Conservation (phyloP, 805 yeast species). For the Komagataella phaffii region DNA sequence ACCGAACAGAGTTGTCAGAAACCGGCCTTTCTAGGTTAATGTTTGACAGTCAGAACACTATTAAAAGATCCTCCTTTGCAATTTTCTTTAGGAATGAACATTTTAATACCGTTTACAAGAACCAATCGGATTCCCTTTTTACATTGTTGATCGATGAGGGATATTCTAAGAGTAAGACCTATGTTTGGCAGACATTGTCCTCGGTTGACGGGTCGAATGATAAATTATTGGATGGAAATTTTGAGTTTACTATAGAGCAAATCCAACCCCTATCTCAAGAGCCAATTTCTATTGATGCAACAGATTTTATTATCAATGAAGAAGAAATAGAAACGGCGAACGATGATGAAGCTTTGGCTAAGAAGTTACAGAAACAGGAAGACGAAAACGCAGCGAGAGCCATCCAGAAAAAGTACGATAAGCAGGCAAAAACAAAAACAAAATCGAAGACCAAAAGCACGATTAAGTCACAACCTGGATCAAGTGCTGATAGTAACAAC, state of each 20-base stretch:
- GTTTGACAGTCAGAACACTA: slow-evolving; percentile 14
- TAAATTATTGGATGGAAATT: slow-evolving; percentile 52
- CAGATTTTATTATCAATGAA: slow-evolving; percentile 8
- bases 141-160: slow-evolving; percentile 67
- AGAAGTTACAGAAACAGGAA: slow-evolving; percentile 18
- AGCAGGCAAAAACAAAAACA: slow-evolving; percentile 5
- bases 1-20: slow-evolving; percentile 66
- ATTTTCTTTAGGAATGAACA: slow-evolving; percentile 87
- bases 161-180: slow-evolving; percentile 26
- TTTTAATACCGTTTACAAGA: slow-evolving; percentile 57
- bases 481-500: neutral
- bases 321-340: slow-evolving; percentile 15
- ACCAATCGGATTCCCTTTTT: slow-evolving; percentile 30
- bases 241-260: slow-evolving; percentile 23
- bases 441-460: slow-evolving; percentile 19
- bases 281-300: slow-evolving; percentile 4
- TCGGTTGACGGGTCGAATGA: slow-evolving; percentile 62
- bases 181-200: slow-evolving; percentile 74
- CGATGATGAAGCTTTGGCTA: slow-evolving; percentile 15
- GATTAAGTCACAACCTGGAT: neutral
- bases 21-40: slow-evolving; percentile 40
- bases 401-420: slow-evolving; percentile 12
- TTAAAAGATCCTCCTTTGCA: slow-evolving; percentile 41
- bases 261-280: neutral
- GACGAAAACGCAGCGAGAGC: slow-evolving; percentile 15